Base-by-base conservation (phyloP, 2,329 filamentous ascomycete genomes). In the Tolypocladium ovalisporum region DNA sequence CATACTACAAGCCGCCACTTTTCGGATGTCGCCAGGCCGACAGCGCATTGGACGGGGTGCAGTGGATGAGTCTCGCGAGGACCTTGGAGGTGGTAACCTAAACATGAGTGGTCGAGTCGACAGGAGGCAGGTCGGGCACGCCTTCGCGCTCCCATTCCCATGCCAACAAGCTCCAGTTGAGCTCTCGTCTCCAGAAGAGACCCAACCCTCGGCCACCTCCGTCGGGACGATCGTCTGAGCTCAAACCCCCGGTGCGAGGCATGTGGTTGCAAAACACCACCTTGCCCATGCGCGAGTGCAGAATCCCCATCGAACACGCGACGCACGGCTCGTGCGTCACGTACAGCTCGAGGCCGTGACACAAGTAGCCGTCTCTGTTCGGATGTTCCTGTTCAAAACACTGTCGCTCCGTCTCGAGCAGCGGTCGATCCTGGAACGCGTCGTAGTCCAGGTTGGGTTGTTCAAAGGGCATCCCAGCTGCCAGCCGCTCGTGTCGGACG, bases 271-370 rank as follows among this genome's bases (percentile, higher is more conserved):
- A 84, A 72, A 96, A 96, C 42, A 96, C 81, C 55, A 92, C 88
- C 56, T 88, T 86, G 51, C 89, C 86, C 79, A 99, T 96, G 54
- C 94, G 84, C 10, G 93, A 97, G 69, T 97, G 92, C 27, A 97
- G 79, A 64, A 97, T 88, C 1, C 90, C 94, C 94, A 97, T 97
- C 39, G 89, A 90, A 73, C 94, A 99, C 83, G 96, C 95, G 59
- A 96, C 83, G 69, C 94, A 99, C 6, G 94, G 94, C 73, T 99
- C 94, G 68, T 97, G 92, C 2, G 92, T 96, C 60, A 95, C 79
- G 74, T 97, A 97, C 57, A 99, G 82, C 71, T 97, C 93, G 35
- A 99, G 81, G 56, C 90, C 89, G 63, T 96, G 90, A 73, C 93
- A 97, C 24, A 99, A 84, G 70, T 99, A 99, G 56, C 93, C 93